Base-by-base conservation (phyloP, 2,329 filamentous ascomycete genomes). In the Akanthomyces muscarius region DNA sequence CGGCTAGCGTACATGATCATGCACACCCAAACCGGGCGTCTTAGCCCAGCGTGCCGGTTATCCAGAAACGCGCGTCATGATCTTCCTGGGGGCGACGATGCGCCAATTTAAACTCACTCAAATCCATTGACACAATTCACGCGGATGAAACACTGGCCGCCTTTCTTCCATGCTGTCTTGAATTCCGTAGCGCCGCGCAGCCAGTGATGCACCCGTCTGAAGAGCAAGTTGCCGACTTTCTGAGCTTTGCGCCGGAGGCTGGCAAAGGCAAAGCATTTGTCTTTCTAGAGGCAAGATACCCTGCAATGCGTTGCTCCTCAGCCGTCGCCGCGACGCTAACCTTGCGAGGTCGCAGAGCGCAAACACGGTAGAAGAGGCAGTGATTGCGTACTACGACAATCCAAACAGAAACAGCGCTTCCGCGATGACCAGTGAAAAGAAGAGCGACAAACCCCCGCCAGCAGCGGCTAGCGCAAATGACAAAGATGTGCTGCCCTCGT, bases 261-360 rank as follows among this genome's bases (percentile, higher is more conserved):
- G 57, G 57, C 7, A 45, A 60, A n/a, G 57, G 57, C 21, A 60
- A 51, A 2, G 57, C 57, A 6, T 60, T 60, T 51, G 11, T 60
- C 18, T 61, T 61, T 36, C 57, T 52, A 2, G 47, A 52, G 38
- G 57, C 33, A 52, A 52, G 47, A 48, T 8, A 16, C 7, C 5
- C 23, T 5, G 10, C 21, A 3, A 30, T 7, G 25, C 25, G 13
- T 5, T 4, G n/a, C 30, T 23, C n/a, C 8, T 16, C 7, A 5
- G 6, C 23, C 5, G 30, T 33, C 13, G 13, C 10, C 4, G 3
- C 10, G 23, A 16, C 7, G 28, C 48, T 52, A 61, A 42, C 23
- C 16, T 21, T 30, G 18, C n/a, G 8, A 18, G 50, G 18, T 14
- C 6, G 28, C 28, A 61, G 57, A 47, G 47, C 33, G 33, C 47